Evolutionary conservation across 2,329 filamentous ascomycete genomes (phyloP).

Genomic region (Fusarium sulawesiense): DNA sequence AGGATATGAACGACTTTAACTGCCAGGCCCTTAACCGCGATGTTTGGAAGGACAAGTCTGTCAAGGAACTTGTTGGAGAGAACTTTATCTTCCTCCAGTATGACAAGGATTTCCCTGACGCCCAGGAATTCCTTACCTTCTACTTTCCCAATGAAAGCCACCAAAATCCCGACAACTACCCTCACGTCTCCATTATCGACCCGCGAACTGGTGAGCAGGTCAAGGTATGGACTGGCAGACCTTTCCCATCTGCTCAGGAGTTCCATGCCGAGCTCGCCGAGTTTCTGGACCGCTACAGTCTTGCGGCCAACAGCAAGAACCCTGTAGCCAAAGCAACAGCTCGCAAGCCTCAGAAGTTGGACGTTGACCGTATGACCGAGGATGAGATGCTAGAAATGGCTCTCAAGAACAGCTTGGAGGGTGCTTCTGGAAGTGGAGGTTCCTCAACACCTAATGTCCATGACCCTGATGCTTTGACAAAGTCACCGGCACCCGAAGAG

Average conservation of each 20-base stretch:
- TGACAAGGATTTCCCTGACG: conserved; percentile 83
- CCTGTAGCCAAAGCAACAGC: conserved; percentile 78
- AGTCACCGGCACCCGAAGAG: conserved; percentile 62
- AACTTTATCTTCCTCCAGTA: conserved; percentile 98
- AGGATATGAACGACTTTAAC: conserved; percentile 92
- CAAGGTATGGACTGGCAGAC: conserved; percentile 91
- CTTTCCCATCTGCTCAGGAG: conserved; percentile 79
- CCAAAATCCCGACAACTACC: conserved; percentile 89
- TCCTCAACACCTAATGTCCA: conserved; percentile 66
- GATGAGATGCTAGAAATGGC: conserved; percentile 98
- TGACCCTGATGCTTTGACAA: conserved; percentile 91
- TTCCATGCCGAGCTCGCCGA: conserved; percentile 94
- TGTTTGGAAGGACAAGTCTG: conserved; percentile 88
- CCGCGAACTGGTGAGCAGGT: conserved; percentile 96
- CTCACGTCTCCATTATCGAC: conserved; percentile 95
- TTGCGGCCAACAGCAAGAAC: conserved; percentile 89
- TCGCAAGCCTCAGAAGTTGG: conserved; percentile 74
- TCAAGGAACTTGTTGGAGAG: conserved; percentile 84
- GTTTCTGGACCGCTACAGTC: conserved; percentile 96
- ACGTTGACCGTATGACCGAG: conserved; percentile 91
- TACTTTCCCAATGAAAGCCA: conserved; percentile 80
- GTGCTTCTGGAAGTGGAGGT: conserved; percentile 50
- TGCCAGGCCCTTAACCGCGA: conserved; percentile 95
- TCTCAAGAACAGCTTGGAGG: conserved; percentile 84
- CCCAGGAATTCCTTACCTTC: conserved; percentile 85